A percentile compares a stretch with the other conserved stretches of the same genome.
These are phyloP conservation scores for Cochlearia excelsa DNA, from an alignment of 345 rosid species.

Conservation along the genomic window DNA sequence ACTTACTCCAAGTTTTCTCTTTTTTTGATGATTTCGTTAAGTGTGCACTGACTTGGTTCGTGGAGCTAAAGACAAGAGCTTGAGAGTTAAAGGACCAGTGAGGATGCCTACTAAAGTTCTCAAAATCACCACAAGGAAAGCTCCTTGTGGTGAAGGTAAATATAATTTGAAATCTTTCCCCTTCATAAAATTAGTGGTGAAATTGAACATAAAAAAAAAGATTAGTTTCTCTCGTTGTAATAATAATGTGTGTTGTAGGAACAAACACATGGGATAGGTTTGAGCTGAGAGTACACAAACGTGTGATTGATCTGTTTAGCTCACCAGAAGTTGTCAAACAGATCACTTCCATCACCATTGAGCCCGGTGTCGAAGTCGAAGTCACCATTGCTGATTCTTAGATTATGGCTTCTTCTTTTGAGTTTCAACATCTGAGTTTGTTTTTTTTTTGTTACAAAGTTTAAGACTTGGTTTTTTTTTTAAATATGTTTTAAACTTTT, in stretches of 20 bases:
- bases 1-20: too few relatives aligned
- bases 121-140: conserved; percentile 49
- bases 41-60: conserved; percentile 58
- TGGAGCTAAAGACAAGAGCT: conserved; percentile 56
- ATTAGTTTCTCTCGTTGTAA: too few relatives aligned
- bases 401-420: background rate
- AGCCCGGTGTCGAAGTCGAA: conserved; percentile 76
- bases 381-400: conserved; percentile 64
- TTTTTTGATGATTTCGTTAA: conserved; percentile 4
- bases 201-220: too few relatives aligned
- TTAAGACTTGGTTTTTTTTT: too few relatives aligned
- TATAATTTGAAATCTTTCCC: background rate
- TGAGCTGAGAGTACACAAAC: conserved; percentile 70
- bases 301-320: conserved; percentile 72
- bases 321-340: conserved; percentile 77
- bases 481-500: too few relatives aligned
- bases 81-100: conserved; percentile 60
- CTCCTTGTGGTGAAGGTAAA: conserved; percentile 64
- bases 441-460: too few relatives aligned
- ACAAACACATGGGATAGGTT: conserved; percentile 75
- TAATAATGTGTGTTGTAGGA: conserved; percentile 35
- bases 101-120: conserved; percentile 62
- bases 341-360: conserved; percentile 70
- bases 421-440: too few relatives aligned
- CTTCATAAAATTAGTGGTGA: too few relatives aligned